phyloP scores from a whole-genome alignment of 2,329 filamentous ascomycete species.

The Epicoccum sorghinum region DNA sequence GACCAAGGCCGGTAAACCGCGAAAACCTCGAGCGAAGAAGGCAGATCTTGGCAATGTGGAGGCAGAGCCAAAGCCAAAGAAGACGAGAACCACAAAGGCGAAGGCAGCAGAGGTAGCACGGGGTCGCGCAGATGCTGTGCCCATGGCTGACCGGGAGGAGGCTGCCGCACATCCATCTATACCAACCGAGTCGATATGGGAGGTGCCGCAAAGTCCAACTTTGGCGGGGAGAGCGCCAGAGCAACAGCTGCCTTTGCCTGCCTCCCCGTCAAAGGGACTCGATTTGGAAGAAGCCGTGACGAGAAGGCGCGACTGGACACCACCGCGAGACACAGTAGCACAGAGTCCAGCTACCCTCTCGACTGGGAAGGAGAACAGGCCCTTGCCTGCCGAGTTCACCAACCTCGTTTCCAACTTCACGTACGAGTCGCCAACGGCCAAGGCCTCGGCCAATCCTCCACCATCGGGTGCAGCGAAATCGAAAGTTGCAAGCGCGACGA shows the following conservation, averaged over 20 bases:
- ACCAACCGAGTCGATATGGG: slow-evolving; percentile 31
- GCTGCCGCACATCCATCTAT: neutral
- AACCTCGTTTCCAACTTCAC: slow-evolving; percentile 38
- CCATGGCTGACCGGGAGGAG: slow-evolving; percentile 14
- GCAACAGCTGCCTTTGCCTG: slow-evolving; percentile 16
- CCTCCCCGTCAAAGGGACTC: slow-evolving; percentile 18
- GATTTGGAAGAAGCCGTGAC: slow-evolving; percentile 39
- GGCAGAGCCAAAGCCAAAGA: slow-evolving; percentile 31
- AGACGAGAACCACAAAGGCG: slow-evolving; percentile 32
- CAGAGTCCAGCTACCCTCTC: slow-evolving; percentile 24
- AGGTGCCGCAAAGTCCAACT: slow-evolving; percentile 32
- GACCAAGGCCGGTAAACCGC: slow-evolving; percentile 33
- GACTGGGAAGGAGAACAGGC: slow-evolving; percentile 33
- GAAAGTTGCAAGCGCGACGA: slow-evolving; percentile 22
- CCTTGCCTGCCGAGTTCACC: slow-evolving; percentile 26
- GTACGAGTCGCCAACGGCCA: slow-evolving; percentile 26
- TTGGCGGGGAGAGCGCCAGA: slow-evolving; percentile 21
- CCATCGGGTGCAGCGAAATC: too few species aligned
- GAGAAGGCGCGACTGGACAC: slow-evolving; percentile 47
- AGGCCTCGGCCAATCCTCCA: slow-evolving; percentile 2
- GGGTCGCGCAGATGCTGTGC: slow-evolving; percentile 26
- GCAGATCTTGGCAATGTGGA: slow-evolving; percentile 18
- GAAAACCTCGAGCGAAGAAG: slow-evolving; percentile 42
- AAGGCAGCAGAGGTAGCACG: slow-evolving; percentile 19
- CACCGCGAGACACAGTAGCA: slow-evolving; percentile 35